Evolutionary conservation across 106 monocot species (phyloP).

Genomic region (Platanthera zijinensis): DNA sequence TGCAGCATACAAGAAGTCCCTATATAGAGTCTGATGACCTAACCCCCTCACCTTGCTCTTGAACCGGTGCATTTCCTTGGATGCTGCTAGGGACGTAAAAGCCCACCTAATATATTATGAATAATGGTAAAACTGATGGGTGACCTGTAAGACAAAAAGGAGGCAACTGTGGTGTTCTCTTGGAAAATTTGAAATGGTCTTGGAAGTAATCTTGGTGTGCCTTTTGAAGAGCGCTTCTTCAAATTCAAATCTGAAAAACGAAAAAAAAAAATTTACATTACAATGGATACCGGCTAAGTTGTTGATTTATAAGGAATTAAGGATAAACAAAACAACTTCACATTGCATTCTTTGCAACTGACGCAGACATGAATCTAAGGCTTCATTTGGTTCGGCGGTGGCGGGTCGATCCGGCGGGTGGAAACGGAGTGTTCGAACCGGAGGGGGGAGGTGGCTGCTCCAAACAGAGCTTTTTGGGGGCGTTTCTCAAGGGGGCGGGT

Average conservation of each 20-base stretch:
- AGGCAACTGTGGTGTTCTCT: not conserved
- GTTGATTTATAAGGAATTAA: not conserved
- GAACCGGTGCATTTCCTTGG: not conserved
- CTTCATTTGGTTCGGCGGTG: too few species aligned
- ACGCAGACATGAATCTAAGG: not conserved
- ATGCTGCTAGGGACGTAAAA: not conserved
- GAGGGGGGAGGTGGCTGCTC: too few species aligned
- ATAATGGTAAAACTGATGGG: not conserved
- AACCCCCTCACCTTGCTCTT: slow-evolving; percentile 7
- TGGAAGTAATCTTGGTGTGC: not conserved
- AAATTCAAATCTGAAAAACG: not conserved
- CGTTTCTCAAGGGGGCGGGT: too few species aligned
- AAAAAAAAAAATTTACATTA: not conserved
- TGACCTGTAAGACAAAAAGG: not conserved
- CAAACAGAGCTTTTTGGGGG: too few species aligned
- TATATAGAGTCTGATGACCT: not conserved
- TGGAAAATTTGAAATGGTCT: not conserved
- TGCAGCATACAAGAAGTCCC: not conserved
- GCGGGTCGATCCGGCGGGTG: too few species aligned
- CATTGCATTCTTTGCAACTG: not conserved
- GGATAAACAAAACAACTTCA: not conserved
- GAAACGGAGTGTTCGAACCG: too few species aligned
- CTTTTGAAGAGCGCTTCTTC: not conserved
- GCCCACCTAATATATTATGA: not conserved
- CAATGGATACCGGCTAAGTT: not conserved